Base-by-base conservation (phyloP, 441 rosid genomes). In the Metrosideros polymorpha region DNA sequence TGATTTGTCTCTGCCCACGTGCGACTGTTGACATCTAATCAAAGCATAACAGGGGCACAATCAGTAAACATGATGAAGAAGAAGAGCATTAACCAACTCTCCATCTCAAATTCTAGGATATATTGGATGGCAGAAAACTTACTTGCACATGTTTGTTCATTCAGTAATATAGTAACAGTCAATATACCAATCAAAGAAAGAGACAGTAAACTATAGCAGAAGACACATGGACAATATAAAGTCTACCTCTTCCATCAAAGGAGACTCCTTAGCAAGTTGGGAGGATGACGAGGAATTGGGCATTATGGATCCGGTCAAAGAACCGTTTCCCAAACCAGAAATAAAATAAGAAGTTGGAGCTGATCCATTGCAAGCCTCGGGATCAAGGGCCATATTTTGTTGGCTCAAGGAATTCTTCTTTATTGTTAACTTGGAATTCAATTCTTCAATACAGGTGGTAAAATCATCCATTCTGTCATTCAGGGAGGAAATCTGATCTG, bases 381-480 rank as follows among this genome's bases (percentile, higher is more conserved):
- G 87, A 85, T 93, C 96, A 57, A 91, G 90, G 89, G 93, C 91
- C 90, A 92, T 79, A 86, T 90, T 95, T 86, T 94, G 98, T 88
- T 94, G 97, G 88, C 96, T 96, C 43, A 91, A 86, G 82, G 95
- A 91, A 91, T 63, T 91, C 77, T 87, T 94, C 88, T 92, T 93
- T 88, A 90, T 82, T 47, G 89, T 89, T 57, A 98, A 88, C 92
- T 94, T 94, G 85, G 94, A 91, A 86, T 93, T 96, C 55, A 96
- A 90, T 91, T 96, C 98, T 88, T 98, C 99, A 12, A 98, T 91
- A 29, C 88, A 91, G 50, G 85, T 82, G 30, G 98, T 94, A 90
- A 98, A 96, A 91, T 96, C 99, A 53, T 96, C 99, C 98, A 98
- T 96, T 90, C 98, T 93, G 87, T 96, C 99, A 87, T 92, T 92